These are phyloP conservation scores for Graphium sp. DNA, from an alignment of 2,329 filamentous ascomycete species.

Conservation along the genomic window DNA sequence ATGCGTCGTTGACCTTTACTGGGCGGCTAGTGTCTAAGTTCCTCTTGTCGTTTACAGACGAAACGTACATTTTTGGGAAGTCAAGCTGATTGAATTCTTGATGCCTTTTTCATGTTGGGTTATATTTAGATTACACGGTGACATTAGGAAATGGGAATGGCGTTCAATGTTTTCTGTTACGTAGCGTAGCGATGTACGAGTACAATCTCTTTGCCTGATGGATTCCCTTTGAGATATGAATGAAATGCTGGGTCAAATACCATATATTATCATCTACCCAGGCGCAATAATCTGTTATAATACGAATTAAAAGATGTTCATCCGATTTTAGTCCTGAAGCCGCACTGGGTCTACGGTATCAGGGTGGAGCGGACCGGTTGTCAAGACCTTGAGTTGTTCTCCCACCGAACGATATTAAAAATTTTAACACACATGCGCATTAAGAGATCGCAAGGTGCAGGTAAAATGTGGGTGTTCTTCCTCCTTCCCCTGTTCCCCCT, in stretches of 20 bases:
- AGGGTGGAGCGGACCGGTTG: constrained; percentile 53
- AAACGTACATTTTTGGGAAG: constrained; percentile 27
- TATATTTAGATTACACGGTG: not conserved
- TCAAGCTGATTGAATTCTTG: not conserved
- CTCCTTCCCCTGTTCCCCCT: not conserved
- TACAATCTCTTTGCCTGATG: too few relatives aligned
- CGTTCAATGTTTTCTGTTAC: too few relatives aligned
- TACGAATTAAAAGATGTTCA: constrained; percentile 25
- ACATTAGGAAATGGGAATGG: not conserved
- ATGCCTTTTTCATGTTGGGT: not conserved
- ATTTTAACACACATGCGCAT: constrained; percentile 45
- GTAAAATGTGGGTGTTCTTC: constrained; percentile 35
- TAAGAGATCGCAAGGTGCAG: constrained; percentile 39
- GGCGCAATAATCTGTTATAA: constrained; percentile 1
- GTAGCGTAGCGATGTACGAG: too few relatives aligned
- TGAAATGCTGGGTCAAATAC: constrained; percentile 1
- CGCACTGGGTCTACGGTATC: constrained; percentile 38
- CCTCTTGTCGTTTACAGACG: constrained; percentile 34
- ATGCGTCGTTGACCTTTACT: constrained; percentile 31
- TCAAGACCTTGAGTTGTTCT: constrained; percentile 48
- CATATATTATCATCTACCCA: not conserved
- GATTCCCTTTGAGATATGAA: too few relatives aligned
- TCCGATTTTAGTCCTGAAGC: constrained; percentile 47
- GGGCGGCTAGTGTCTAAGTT: constrained; percentile 36
- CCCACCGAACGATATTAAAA: constrained; percentile 41